A percentile compares a stretch with the other conserved stretches of the same genome.
Evolutionary conservation across 2,329 filamentous ascomycete genomes (phyloP).

Genomic region (Didymella segeticola): DNA sequence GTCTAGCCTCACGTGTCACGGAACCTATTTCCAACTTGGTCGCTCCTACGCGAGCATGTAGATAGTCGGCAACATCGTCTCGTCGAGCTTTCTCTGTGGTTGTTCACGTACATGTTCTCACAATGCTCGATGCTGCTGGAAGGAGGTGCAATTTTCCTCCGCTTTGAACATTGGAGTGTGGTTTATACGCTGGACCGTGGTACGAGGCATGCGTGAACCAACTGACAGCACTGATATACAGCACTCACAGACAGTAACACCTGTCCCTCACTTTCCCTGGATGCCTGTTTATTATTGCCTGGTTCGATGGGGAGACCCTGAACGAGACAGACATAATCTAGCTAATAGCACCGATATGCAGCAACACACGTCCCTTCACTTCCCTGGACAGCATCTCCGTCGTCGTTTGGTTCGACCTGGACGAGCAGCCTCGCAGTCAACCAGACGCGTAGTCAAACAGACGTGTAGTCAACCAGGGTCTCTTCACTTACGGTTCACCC

Average conservation of each 20-base stretch:
- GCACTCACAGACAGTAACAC: neutral
- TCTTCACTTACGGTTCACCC: neutral
- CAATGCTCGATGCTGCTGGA: neutral
- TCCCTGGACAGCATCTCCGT: no score
- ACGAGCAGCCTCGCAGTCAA: no score
- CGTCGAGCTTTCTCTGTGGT: neutral
- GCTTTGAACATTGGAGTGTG: no score
- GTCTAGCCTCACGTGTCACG: constrained; percentile 13
- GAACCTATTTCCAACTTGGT: constrained; percentile 16
- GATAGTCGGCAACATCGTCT: neutral
- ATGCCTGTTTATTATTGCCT: neutral
- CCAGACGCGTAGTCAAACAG: no score
- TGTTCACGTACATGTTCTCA: neutral
- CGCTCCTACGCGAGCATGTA: constrained; percentile 4
- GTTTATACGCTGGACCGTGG: neutral
- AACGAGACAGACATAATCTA: no score
- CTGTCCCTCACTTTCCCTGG: neutral
- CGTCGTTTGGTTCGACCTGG: no score
- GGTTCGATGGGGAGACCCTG: neutral
- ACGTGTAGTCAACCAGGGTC: no score
- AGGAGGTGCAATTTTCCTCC: no score
- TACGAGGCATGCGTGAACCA: neutral
- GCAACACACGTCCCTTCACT: no score
- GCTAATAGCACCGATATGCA: no score
- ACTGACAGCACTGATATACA: neutral